Conservation (phyloP, 164 flowering plant species). For the Chimonanthus praecox region DNA sequence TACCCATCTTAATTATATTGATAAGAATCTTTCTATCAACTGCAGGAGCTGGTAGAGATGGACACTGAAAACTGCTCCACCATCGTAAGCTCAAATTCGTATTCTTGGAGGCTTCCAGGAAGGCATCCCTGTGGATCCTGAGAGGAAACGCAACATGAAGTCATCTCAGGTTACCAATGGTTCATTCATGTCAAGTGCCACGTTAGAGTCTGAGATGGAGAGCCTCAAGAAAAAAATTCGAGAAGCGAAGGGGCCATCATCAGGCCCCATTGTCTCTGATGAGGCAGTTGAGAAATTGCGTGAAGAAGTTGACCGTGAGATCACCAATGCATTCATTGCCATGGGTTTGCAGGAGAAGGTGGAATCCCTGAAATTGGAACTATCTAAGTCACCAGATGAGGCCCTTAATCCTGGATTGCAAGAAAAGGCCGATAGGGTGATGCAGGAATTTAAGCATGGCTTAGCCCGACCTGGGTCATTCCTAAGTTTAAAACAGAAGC, state of each 20-base stretch:
- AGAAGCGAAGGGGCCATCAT: constrained; percentile 17
- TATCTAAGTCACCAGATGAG: constrained; percentile 17
- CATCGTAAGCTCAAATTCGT: constrained; percentile 22
- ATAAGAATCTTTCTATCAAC: not conserved
- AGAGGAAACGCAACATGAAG: constrained; percentile 22
- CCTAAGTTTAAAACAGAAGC: constrained; percentile 18
- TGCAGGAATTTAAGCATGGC: constrained; percentile 22
- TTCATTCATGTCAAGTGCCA: constrained; percentile 7
- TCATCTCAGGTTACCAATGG: constrained; percentile 10
- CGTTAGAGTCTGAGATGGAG: constrained; percentile 22
- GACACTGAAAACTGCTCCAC: constrained; percentile 13
- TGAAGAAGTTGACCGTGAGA: constrained; percentile 32
- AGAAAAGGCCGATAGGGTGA: constrained; percentile 26
- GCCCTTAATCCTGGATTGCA: constrained; percentile 14
- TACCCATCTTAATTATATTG: not conserved
- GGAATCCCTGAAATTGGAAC: constrained; percentile 26
- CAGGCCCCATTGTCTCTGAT: constrained; percentile 8
- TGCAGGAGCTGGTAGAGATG: constrained; percentile 19
- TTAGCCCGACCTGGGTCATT: constrained; percentile 7
- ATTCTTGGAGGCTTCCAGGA: constrained; percentile 22
- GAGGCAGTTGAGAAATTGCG: constrained; percentile 22
- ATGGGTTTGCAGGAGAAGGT: constrained; percentile 33
- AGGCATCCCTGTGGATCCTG: constrained; percentile 17
- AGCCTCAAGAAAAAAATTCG: constrained; percentile 23
- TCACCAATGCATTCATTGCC: constrained; percentile 28